phyloP scores from a whole-genome alignment of 768 basidiomycete species.

The Amanita pallidorosea region DNA sequence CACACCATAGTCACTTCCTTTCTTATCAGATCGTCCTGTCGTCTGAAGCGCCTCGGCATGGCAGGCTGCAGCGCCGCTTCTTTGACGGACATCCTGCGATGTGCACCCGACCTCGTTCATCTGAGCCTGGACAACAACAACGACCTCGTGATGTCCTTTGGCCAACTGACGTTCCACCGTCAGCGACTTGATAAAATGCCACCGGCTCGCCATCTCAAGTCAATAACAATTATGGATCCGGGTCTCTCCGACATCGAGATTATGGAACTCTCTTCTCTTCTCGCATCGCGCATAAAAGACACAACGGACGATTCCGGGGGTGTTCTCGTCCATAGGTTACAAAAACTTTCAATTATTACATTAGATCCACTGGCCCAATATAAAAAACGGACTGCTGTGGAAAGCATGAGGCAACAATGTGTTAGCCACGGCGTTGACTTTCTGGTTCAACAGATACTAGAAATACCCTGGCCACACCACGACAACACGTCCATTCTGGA shows the following conservation, averaged over 20 bases:
- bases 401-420: background rate
- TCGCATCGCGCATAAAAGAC: background rate
- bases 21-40: background rate
- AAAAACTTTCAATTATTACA: background rate
- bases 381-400: background rate
- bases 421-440: background rate
- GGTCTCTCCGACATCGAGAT: background rate
- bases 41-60: background rate
- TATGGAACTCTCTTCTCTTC: background rate
- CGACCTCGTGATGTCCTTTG: background rate
- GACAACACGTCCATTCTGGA: slow-evolving; percentile 3
- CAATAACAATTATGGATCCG: background rate
- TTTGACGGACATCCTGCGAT: background rate
- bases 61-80: background rate
- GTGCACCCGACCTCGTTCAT: slow-evolving; percentile 1
- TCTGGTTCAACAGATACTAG: background rate
- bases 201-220: background rate
- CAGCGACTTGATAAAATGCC: background rate
- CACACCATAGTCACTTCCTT: background rate
- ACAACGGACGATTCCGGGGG: background rate
- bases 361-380: background rate
- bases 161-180: background rate
- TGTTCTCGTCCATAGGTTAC: background rate
- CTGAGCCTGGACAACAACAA: background rate
- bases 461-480: background rate